Evolutionary conservation across 805 yeast species (phyloP).

Genomic region (Saccharomycopsis synnaedendra): DNA sequence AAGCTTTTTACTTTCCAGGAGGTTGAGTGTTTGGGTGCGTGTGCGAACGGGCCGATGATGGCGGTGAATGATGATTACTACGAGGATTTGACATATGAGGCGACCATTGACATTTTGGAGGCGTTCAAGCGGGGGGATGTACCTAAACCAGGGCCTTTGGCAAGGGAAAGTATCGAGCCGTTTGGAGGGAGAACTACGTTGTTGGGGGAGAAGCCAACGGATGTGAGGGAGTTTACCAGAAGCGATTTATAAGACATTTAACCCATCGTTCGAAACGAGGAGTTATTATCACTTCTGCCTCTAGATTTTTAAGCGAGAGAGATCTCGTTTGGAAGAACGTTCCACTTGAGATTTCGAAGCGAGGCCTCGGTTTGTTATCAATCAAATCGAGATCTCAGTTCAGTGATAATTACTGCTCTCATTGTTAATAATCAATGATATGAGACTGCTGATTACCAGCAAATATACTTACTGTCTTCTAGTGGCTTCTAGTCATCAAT

Average conservation of each 20-base stretch:
- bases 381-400: no score
- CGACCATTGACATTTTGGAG: constrained; percentile 47
- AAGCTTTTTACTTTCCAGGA: constrained; percentile 72
- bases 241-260: constrained; percentile 39
- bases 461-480: no score
- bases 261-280: no score
- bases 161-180: constrained; percentile 71
- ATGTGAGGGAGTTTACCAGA: constrained; percentile 61
- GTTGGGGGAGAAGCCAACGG: constrained; percentile 48
- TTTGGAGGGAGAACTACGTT: constrained; percentile 56
- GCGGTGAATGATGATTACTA: constrained; percentile 74
- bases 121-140: constrained; percentile 53
- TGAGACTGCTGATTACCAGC: no score
- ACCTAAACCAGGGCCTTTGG: constrained; percentile 60
- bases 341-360: no score
- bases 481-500: no score
- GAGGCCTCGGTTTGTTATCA: no score
- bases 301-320: no score
- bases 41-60: constrained; percentile 85
- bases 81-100: constrained; percentile 70
- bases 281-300: no score
- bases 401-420: no score
- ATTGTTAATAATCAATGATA: no score
- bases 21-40: constrained; percentile 87
- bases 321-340: no score